Base-by-base conservation (phyloP, 208 protist genomes). In the Trichomonas gallinae region DNA sequence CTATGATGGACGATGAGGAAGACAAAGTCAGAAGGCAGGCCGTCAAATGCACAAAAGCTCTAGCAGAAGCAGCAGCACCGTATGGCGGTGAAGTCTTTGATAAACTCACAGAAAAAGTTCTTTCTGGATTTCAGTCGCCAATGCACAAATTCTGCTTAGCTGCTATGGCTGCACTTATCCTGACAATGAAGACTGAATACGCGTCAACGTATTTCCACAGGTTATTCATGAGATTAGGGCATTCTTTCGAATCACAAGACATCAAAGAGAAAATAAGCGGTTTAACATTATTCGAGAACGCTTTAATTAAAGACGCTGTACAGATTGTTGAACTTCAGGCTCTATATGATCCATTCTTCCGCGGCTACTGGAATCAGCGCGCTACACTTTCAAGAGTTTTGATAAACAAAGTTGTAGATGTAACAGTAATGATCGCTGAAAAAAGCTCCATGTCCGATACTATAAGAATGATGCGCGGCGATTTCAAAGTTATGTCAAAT, bases 241-340 rank as follows among this genome's bases (percentile, higher is more conserved):
- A 98, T 36, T 98, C 99, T 96, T 99, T 99, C 89, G 93, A 63
- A 83, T 97, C 97, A 38, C 98, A 98, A 21, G 99, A 99, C 97
- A 99, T 99, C 96, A 99, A 99, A 97, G 99, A 99, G 98, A 99
- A 99, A 96, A 99, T 99, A 97, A 99, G 99, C 96, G 98, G 99
- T 82, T 98, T 99, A 36, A 99, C 99, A 96, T 96, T 99, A 0
- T 98, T 99, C 36, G 99, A 99, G 89, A 98, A 99, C 97, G 99
- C 99, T 97, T 98, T 99, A 11, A 97, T 97, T 8, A 99, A 99
- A 0, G 99, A 99, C 10, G 99, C 99, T 96, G 99, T 99, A 11
- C 98, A 98, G 38, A 97, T 98, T 36, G 97, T 97, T 42, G 99
- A 99, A 97, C 98, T 99, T 93, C 97, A 98, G 99, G 44, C 98